A percentile compares a stretch with the other conserved stretches of the same genome.
These are phyloP conservation scores for Tetramitus jugosus DNA, from an alignment of 208 protist species.

Conservation along the genomic window DNA sequence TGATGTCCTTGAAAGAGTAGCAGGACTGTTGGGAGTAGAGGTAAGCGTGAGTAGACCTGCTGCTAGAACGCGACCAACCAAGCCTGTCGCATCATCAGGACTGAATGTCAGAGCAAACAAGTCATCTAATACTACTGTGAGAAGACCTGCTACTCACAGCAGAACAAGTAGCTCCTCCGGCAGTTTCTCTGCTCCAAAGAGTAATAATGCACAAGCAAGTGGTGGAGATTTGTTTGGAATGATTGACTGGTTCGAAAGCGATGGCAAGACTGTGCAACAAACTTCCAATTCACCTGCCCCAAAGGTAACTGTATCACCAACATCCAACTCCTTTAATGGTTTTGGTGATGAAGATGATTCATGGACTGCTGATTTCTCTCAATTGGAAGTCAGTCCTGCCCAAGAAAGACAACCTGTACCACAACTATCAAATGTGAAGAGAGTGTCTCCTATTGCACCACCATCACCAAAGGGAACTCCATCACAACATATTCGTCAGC, in stretches of 20 bases:
- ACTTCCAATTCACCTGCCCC: too few species aligned
- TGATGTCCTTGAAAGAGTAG: slow-evolving; percentile 1
- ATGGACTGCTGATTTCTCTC: neutral
- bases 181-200: neutral
- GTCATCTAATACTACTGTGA: too few species aligned
- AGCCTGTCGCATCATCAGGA: neutral
- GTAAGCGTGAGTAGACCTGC: neutral
- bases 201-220: neutral
- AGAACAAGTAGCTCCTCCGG: too few species aligned
- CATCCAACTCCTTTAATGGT: neutral
- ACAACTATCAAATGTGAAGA: too few species aligned
- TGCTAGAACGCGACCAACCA: neutral
- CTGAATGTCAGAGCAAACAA: neutral
- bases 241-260: neutral
- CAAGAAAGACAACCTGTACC: too few species aligned
- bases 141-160: neutral
- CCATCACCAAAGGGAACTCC: neutral
- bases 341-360: neutral
- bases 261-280: too few species aligned
- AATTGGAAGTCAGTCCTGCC: too few species aligned
- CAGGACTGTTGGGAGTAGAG: neutral
- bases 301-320: neutral
- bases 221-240: neutral
- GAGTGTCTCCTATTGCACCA: too few species aligned
- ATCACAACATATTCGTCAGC: too few species aligned